These are phyloP conservation scores for Phoenix dactylifera DNA, from an alignment of 176 grass and related monocot genomes.

Conservation along the genomic window DNA sequence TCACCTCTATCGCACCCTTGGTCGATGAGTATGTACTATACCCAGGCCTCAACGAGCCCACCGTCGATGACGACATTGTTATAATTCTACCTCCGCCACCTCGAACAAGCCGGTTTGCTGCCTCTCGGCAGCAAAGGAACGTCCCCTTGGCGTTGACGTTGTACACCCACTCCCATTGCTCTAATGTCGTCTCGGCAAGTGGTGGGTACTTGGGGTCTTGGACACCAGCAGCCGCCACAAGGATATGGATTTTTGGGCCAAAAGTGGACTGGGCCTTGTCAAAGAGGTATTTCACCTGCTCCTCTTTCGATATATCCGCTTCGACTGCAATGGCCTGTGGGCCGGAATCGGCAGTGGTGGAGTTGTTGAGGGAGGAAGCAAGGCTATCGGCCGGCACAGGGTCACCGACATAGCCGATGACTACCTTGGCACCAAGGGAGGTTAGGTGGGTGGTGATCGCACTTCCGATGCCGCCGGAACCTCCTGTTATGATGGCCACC, in stretches of 20 bases:
- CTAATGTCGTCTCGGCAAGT: not conserved
- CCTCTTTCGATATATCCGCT: not conserved
- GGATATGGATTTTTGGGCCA: not conserved
- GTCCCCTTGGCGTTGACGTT: constrained; percentile 1
- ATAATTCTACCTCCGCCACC: constrained; percentile 1
- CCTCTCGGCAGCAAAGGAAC: constrained; percentile 11
- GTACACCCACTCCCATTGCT: not conserved
- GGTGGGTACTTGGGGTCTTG: not conserved
- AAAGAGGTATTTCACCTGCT: not conserved
- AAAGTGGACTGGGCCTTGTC: not conserved
- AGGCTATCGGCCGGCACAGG: constrained; percentile 17
- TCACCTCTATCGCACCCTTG: constrained; percentile 41
- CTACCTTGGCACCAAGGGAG: constrained; percentile 48
- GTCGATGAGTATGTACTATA: constrained; percentile 38
- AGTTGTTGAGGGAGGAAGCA: constrained; percentile 24
- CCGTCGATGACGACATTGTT: constrained; percentile 38
- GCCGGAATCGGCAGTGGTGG: not conserved
- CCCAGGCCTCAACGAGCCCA: constrained; percentile 26
- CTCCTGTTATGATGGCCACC: constrained; percentile 57
- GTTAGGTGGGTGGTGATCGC: constrained; percentile 46
- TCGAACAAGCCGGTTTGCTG: not conserved
- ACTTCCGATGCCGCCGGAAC: constrained; percentile 49
- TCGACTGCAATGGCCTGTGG: constrained; percentile 22
- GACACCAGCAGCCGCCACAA: not conserved
- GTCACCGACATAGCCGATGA: constrained; percentile 42